Percentiles rank a stretch among this genome's conserved stretches.
Evolutionary conservation across 306 rosid genomes (phyloP).

Genomic region (Urtica urens): DNA sequence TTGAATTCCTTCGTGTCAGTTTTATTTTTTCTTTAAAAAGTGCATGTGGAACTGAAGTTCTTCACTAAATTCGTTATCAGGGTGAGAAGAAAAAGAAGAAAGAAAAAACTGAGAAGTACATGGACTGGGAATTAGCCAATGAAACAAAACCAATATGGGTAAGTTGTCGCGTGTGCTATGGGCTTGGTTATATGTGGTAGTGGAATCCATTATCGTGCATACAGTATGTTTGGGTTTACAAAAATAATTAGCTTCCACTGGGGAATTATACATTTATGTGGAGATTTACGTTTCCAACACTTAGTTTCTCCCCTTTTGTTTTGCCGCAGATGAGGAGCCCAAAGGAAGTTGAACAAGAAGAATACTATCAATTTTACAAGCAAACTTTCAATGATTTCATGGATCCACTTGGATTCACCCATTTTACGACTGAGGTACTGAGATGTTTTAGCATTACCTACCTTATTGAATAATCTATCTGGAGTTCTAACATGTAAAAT

Average conservation of each 20-base stretch:
- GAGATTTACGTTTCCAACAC: too few relatives aligned
- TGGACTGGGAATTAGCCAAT: conserved; percentile 97
- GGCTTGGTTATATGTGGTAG: too few relatives aligned
- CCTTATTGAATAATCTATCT: background rate
- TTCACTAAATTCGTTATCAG: conserved; percentile 28
- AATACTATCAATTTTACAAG: conserved; percentile 86
- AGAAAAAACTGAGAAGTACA: conserved; percentile 81
- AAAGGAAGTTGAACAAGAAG: conserved; percentile 77
- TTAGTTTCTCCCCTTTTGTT: too few relatives aligned
- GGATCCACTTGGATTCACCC: conserved; percentile 80
- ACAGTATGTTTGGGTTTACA: too few relatives aligned
- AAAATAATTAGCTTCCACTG: too few relatives aligned
- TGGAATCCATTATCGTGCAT: too few relatives aligned
- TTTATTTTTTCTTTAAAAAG: too few relatives aligned
- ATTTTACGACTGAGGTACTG: conserved; percentile 89
- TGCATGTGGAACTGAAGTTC: background rate
- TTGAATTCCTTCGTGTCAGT: background rate
- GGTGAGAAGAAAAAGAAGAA: conserved; percentile 64
- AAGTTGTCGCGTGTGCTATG: conserved; percentile 21
- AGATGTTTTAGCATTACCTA: background rate
- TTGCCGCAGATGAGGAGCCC: conserved; percentile 69
- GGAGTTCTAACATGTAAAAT: conserved; percentile 18
- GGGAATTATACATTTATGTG: too few relatives aligned
- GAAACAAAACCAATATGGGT: conserved; percentile 99
- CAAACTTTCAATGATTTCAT: conserved; percentile 78